These are phyloP conservation scores for Coemansia sp. DNA, from an alignment of 192 early-diverging fungal genomes.

Conservation along the genomic window DNA sequence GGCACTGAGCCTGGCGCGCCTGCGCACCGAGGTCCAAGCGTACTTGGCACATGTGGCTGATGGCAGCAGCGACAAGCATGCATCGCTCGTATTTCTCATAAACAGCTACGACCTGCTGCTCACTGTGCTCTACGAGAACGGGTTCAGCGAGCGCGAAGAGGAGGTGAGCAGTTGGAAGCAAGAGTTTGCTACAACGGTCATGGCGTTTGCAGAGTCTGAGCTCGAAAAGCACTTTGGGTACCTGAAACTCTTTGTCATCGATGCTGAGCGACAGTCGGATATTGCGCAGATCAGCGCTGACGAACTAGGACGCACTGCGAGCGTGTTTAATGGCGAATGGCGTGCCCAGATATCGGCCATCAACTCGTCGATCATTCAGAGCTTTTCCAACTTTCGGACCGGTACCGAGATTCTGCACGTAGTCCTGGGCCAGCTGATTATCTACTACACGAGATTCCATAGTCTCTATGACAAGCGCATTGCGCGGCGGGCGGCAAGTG, in stretches of 20 bases:
- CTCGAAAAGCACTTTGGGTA: slow-evolving; percentile 77
- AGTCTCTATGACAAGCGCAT: slow-evolving; percentile 76
- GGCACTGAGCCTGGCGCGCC: slow-evolving; percentile 67
- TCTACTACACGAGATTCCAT: slow-evolving; percentile 91
- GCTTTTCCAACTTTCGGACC: slow-evolving; percentile 95
- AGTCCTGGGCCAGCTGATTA: slow-evolving; percentile 81
- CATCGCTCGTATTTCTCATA: slow-evolving; percentile 79
- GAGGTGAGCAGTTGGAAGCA: slow-evolving; percentile 52
- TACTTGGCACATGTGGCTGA: slow-evolving; percentile 74
- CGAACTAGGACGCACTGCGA: slow-evolving; percentile 56
- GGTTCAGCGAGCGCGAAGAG: slow-evolving; percentile 48
- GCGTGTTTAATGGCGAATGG: slow-evolving; percentile 81
- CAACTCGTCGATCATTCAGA: slow-evolving; percentile 84
- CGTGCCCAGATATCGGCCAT: slow-evolving; percentile 70
- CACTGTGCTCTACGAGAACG: slow-evolving; percentile 69
- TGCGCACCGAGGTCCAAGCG: slow-evolving; percentile 75
- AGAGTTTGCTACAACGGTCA: slow-evolving; percentile 50
- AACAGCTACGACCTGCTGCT: slow-evolving; percentile 93
- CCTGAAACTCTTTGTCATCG: slow-evolving; percentile 78
- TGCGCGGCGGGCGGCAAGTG: slow-evolving; percentile 50
- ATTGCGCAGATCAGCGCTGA: slow-evolving; percentile 57
- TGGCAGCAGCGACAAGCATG: slow-evolving; percentile 68
- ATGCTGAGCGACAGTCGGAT: slow-evolving; percentile 66
- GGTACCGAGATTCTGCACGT: slow-evolving; percentile 90
- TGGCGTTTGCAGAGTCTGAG: slow-evolving; percentile 87